phyloP scores from a whole-genome alignment of 768 basidiomycete genomes.

The Suillus tomentosus region DNA sequence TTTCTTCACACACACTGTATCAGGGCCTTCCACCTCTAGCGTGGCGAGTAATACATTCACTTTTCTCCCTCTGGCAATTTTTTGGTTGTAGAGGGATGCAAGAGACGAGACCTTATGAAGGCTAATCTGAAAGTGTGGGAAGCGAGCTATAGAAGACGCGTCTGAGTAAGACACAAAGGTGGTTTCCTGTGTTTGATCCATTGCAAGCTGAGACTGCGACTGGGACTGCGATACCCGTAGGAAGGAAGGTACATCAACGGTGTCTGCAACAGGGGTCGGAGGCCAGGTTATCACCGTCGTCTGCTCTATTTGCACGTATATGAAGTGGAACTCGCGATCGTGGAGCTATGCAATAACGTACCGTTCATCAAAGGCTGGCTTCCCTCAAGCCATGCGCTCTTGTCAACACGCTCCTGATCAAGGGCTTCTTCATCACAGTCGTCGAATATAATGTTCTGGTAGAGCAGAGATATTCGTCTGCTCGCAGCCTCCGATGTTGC shows the following conservation, averaged over 20 bases:
- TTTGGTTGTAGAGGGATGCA: slow-evolving; percentile 33
- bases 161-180: slow-evolving; percentile 61
- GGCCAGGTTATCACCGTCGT: slow-evolving; percentile 62
- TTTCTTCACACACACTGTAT: slow-evolving; percentile 64
- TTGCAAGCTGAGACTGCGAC: slow-evolving; percentile 18
- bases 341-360: slow-evolving; percentile 7
- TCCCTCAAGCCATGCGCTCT: slow-evolving; percentile 19
- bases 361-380: slow-evolving; percentile 7
- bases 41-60: slow-evolving; percentile 63
- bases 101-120: slow-evolving; percentile 60
- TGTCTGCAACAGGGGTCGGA: slow-evolving; percentile 40
- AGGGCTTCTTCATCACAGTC: slow-evolving; percentile 41
- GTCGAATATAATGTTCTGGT: slow-evolving; percentile 72
- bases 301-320: slow-evolving; percentile 36
- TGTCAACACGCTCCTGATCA: slow-evolving; percentile 21
- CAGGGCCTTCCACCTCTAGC: slow-evolving; percentile 78
- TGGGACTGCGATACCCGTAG: slow-evolving; percentile 32
- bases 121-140: slow-evolving; percentile 76
- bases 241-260: slow-evolving; percentile 26
- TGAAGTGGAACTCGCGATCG: slow-evolving; percentile 3
- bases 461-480: slow-evolving; percentile 67
- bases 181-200: slow-evolving; percentile 46
- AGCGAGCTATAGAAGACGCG: slow-evolving; percentile 69
- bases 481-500: slow-evolving; percentile 67
- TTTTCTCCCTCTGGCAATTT: slow-evolving; percentile 41